Conservation (phyloP, 768 basidiomycete species). For the Serendipita vermifera region DNA sequence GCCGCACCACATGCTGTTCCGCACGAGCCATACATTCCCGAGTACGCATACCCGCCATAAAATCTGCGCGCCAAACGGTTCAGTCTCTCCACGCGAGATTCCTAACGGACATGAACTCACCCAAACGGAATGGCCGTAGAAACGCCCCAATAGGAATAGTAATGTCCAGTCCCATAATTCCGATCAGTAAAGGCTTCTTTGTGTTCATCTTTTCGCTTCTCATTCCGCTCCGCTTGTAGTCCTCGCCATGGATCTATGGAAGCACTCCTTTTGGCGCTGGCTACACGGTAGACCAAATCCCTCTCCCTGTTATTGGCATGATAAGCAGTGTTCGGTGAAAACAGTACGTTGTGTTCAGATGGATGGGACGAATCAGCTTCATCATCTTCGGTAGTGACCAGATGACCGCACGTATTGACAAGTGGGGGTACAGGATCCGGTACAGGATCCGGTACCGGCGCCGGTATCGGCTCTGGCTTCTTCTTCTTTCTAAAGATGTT, state of each 20-base stretch:
- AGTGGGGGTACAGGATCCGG: background rate
- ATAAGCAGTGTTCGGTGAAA: background rate
- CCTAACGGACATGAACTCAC: background rate
- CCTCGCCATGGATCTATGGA: background rate
- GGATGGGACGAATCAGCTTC: conserved; percentile 12
- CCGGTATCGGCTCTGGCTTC: too few relatives aligned
- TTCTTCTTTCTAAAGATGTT: too few relatives aligned
- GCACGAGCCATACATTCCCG: background rate
- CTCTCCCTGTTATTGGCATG: background rate
- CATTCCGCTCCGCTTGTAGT: background rate
- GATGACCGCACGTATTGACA: background rate
- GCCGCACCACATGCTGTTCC: background rate
- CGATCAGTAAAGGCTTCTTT: background rate
- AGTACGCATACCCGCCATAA: background rate
- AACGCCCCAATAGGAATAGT: conserved; percentile 1
- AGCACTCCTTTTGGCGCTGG: background rate
- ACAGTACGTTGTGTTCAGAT: conserved; percentile 8
- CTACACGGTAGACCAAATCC: background rate
- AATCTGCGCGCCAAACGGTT: too few relatives aligned
- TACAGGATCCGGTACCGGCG: too few relatives aligned
- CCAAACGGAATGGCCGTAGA: background rate
- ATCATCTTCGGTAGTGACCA: conserved; percentile 6
- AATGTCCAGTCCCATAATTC: background rate
- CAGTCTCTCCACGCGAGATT: too few relatives aligned
- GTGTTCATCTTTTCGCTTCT: background rate